phyloP scores from a whole-genome alignment of 208 protist genomes.

The Acanthamoeba polyphaga region DNA sequence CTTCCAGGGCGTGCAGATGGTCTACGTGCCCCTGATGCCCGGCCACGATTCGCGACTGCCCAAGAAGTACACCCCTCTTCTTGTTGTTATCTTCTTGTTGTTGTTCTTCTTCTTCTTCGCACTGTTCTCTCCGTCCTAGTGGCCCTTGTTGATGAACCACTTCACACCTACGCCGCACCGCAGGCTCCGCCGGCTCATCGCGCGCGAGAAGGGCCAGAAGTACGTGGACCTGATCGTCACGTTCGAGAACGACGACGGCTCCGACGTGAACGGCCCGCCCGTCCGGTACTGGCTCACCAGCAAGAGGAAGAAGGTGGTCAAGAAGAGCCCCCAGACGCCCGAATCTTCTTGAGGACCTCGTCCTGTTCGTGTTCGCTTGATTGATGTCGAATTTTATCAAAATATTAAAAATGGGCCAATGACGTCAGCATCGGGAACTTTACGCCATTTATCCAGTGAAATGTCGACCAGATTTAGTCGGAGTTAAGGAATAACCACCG shows the following conservation, averaged over 20 bases:
- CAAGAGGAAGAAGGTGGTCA: slow-evolving; percentile 51
- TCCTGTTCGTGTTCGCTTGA: too few relatives aligned
- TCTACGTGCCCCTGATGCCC: slow-evolving; percentile 88
- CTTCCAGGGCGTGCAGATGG: slow-evolving; percentile 84
- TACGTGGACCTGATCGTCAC: slow-evolving; percentile 83
- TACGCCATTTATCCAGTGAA: too few relatives aligned
- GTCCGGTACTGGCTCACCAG: slow-evolving; percentile 76
- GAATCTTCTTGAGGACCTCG: neutral
- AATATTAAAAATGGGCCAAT: too few relatives aligned
- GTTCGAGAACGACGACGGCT: slow-evolving; percentile 75
- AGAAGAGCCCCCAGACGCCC: neutral
- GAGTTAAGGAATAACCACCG: too few relatives aligned
- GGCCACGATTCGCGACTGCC: slow-evolving; percentile 78
- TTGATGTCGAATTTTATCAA: too few relatives aligned
- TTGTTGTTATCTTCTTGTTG: too few relatives aligned
- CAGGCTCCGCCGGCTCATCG: slow-evolving; percentile 69
- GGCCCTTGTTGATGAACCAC: neutral
- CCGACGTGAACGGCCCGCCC: slow-evolving; percentile 78
- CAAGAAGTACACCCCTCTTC: slow-evolving; percentile 47
- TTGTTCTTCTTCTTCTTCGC: neutral
- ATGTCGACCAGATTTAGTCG: too few relatives aligned
- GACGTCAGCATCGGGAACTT: too few relatives aligned
- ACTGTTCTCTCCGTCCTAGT: neutral
- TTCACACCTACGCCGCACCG: neutral
- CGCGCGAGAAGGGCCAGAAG: slow-evolving; percentile 3